Conservation (phyloP, 2,329 filamentous ascomycete genomes). For the Scedosporium dehoogii region DNA sequence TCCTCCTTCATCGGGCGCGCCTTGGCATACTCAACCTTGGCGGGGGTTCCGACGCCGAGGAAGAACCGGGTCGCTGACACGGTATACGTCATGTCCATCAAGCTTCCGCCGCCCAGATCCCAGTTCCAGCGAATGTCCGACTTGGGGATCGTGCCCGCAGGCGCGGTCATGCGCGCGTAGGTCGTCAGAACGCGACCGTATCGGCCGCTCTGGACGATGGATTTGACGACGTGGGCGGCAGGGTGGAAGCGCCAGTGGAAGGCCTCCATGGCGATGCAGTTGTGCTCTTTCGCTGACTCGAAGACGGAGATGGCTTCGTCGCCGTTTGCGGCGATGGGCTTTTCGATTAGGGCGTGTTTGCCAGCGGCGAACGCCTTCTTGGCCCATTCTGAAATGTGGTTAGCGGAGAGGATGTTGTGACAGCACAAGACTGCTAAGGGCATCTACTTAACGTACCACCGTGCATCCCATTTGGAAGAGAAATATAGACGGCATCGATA, state of each 20-base stretch:
- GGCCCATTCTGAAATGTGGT: slow-evolving; percentile 20
- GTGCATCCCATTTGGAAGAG: slow-evolving; percentile 39
- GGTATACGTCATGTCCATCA: slow-evolving; percentile 7
- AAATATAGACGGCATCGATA: slow-evolving; percentile 24
- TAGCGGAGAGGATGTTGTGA: neutral
- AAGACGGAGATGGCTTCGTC: slow-evolving; percentile 36
- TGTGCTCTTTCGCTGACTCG: slow-evolving; percentile 20
- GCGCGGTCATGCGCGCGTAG: slow-evolving; percentile 2
- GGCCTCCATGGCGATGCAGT: slow-evolving; percentile 11
- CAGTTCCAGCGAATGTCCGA: slow-evolving; percentile 4
- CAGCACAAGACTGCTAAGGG: neutral
- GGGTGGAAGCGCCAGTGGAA: slow-evolving; percentile 10
- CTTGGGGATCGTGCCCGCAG: neutral
- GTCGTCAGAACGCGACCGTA: slow-evolving; percentile 6
- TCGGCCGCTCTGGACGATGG: slow-evolving; percentile 1
- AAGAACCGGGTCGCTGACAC: slow-evolving; percentile 4
- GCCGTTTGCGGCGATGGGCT: slow-evolving; percentile 41
- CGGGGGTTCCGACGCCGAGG: neutral
- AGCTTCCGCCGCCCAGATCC: slow-evolving; percentile 5
- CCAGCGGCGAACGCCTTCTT: slow-evolving; percentile 38
- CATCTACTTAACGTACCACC: slow-evolving; percentile 11
- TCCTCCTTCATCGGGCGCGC: neutral
- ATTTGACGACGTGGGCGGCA: slow-evolving; percentile 5
- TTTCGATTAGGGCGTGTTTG: slow-evolving; percentile 46
- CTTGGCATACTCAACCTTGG: neutral